Conservation (phyloP, 805 yeast species). For the Zygosaccharomyces pseudorouxii region DNA sequence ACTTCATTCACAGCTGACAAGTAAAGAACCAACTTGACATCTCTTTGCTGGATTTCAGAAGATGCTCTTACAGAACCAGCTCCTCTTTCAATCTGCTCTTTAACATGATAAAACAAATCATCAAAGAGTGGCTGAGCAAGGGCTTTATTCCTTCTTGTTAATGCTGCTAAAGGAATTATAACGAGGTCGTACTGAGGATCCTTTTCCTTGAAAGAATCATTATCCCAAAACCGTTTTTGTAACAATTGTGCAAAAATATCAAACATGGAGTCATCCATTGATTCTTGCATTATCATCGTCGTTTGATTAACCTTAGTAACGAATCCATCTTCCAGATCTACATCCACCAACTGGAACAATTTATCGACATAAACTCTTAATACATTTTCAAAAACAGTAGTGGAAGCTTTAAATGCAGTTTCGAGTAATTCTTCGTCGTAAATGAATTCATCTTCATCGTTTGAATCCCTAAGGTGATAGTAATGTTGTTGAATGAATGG, state of each 20-base stretch:
- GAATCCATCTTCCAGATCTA: constrained; percentile 37
- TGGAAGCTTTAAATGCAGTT: constrained; percentile 64
- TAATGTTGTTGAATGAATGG: constrained; percentile 67
- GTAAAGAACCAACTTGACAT: constrained; percentile 69
- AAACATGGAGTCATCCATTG: constrained; percentile 56
- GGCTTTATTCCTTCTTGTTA: constrained; percentile 53
- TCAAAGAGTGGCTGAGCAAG: constrained; percentile 27
- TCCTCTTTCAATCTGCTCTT: constrained; percentile 65
- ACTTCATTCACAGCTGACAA: constrained; percentile 65
- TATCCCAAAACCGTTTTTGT: constrained; percentile 40
- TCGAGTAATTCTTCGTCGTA: constrained; percentile 46
- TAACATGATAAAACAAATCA: constrained; percentile 41
- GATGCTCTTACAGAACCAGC: constrained; percentile 75
- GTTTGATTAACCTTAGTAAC: constrained; percentile 41
- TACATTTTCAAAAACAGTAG: constrained; percentile 62
- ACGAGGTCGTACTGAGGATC: constrained; percentile 58
- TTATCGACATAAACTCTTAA: constrained; percentile 53
- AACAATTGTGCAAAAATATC: constrained; percentile 39
- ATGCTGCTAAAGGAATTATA: constrained; percentile 66
- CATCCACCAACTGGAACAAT: constrained; percentile 59
- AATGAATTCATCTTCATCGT: constrained; percentile 30
- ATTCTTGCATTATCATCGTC: constrained; percentile 49
- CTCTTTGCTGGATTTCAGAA: constrained; percentile 67
- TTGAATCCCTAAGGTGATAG: constrained; percentile 40
- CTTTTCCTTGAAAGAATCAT: constrained; percentile 54